Base-by-base conservation (phyloP, 352 stramenopile genomes). In the Halophytophthora polymorphica region DNA sequence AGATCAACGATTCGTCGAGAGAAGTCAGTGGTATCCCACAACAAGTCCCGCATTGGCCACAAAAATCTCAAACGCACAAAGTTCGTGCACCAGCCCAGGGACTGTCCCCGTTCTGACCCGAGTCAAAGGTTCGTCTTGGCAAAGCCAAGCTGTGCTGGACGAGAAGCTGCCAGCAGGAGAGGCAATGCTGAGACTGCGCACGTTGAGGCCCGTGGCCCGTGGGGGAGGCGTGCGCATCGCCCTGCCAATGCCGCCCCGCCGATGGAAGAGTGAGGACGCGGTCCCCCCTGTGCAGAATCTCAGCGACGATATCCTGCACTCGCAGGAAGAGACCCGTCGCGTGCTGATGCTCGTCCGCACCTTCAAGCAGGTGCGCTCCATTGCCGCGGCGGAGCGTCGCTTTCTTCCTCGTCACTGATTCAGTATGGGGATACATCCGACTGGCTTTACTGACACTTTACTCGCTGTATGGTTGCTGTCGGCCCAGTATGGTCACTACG, bases 331-430 rank as follows among this genome's bases (percentile, higher is more conserved):
- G 48, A 91, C 78, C 41, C 78, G 84, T 14, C 80, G 81, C 21
- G 82, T 95, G 46, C 55, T 92, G 48, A 71, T 87, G 23, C 63
- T 95, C 37, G 92, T 95, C 58, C 84, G 84, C 61, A 92, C 84
- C 35, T 95, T 95, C 63, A 93, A 93, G 50, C 84, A 92, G 61
- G 76, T 83, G 36, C 19, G 29, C 4, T 13, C 34, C 3, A 18
- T 14, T 54, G 12, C 12, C 18, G 38, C 19, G 40, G n/a, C n/a
- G n/a, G n/a, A n/a, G n/a, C n/a, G n/a, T n/a, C n/a, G n/a, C n/a
- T n/a, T n/a, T n/a, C n/a, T n/a, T n/a, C n/a, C n/a, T n/a, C n/a
- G n/a, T n/a, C 23, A 25, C 19, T 48, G 8, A 31, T n/a, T 34
- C 12, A 34, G 29, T 12, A 34, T 6, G 29, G 29, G 29, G 12